Conservation (phyloP, 2,329 filamentous ascomycete genomes). For the Ilyonectria robusta region DNA sequence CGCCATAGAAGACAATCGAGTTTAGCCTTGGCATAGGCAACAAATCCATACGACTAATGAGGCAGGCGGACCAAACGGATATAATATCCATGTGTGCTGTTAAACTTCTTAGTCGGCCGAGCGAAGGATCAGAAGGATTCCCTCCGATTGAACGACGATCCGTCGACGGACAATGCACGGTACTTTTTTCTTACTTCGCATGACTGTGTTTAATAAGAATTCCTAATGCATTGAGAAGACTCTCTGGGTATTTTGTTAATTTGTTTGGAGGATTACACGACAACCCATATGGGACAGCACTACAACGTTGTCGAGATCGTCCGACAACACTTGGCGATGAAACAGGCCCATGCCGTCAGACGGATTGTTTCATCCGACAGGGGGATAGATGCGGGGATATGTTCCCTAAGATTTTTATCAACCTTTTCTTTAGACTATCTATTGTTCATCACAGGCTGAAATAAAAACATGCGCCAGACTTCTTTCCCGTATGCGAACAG, state of each 20-base stretch:
- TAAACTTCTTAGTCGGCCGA: background rate
- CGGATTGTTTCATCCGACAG: conserved; percentile 16
- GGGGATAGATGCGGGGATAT: conserved; percentile 14
- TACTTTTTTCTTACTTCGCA: background rate
- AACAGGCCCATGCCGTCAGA: background rate
- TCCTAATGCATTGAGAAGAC: too few relatives aligned
- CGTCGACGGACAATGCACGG: background rate
- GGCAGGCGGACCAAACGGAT: background rate
- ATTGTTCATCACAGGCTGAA: background rate
- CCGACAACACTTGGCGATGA: conserved; percentile 14
- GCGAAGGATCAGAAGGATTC: conserved; percentile 2
- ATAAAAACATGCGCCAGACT: background rate
- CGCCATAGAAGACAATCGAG: background rate
- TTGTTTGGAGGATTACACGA: background rate
- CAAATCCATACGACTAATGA: background rate
- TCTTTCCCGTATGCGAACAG: background rate
- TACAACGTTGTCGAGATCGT: conserved; percentile 18
- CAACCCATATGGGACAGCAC: background rate
- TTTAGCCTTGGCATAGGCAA: background rate
- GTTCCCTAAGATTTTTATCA: background rate
- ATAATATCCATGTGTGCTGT: background rate
- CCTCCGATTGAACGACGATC: background rate
- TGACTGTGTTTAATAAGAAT: background rate
- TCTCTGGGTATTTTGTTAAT: background rate
- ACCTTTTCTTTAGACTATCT: background rate